A percentile compares a stretch with the other conserved stretches of the same genome.
Conservation (phyloP, 306 rosid species). For the Fragaria iinumae region DNA sequence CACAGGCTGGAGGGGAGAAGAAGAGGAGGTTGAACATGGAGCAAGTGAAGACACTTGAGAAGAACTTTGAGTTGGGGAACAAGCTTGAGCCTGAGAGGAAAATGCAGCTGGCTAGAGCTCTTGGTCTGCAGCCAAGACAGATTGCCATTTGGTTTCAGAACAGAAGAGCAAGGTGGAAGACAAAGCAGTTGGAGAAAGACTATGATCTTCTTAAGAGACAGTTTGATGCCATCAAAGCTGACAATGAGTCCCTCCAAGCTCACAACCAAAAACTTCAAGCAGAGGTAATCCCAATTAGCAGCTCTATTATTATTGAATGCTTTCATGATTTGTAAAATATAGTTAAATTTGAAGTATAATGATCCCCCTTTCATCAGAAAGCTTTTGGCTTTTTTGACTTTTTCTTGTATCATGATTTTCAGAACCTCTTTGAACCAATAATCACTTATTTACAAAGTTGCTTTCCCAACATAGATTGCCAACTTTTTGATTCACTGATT, state of each 20-base stretch:
- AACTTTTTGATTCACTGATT: conserved; percentile 31
- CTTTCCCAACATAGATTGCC: conserved; percentile 23
- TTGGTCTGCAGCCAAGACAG: conserved; percentile 86
- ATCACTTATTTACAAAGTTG: conserved; percentile 35
- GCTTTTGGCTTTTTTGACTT: conserved; percentile 39
- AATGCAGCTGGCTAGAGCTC: conserved; percentile 89
- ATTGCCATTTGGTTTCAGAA: conserved; percentile 94
- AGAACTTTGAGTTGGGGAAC: conserved; percentile 87
- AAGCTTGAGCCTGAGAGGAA: conserved; percentile 97
- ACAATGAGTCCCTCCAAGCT: conserved; percentile 70
- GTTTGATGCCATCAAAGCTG: conserved; percentile 69
- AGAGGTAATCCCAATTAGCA: conserved; percentile 47
- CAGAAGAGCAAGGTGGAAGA: conserved; percentile 96
- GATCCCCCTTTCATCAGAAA: conserved; percentile 20
- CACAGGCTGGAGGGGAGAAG: conserved; percentile 87
- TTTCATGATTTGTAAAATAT: conserved; percentile 22
- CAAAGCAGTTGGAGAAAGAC: conserved; percentile 91
- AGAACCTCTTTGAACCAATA: conserved; percentile 37
- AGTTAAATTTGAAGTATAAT: conserved; percentile 26
- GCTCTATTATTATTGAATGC: not conserved
- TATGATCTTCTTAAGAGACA: conserved; percentile 79
- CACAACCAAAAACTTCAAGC: conserved; percentile 84
- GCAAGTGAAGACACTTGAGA: conserved; percentile 91
- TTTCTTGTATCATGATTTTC: conserved; percentile 28
- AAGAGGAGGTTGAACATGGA: conserved; percentile 88